Evolutionary conservation across 192 early-diverging fungal genomes (phyloP), one percentile per base, ranked within the genome.

Genomic region (Backusella tarrabulga): DNA sequence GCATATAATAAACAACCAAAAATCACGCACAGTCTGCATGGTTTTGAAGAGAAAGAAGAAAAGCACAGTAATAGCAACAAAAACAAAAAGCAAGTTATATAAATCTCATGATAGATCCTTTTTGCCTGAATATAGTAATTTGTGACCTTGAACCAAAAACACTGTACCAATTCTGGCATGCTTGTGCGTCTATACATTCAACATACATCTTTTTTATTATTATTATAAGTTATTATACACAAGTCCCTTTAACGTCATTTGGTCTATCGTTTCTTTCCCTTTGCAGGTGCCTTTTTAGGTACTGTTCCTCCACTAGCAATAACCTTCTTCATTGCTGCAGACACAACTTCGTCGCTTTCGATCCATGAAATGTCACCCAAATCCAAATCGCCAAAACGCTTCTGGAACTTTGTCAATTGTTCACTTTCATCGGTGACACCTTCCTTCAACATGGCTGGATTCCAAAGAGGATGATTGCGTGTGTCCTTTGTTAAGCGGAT

Each of bases 381-480:
- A 40, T 87, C 89, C 12, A 80, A 86, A 21, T 91, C 91, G 21
- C 92, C 91, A 85, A 93, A 97, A 71, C 90, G 88, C 80, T 92
- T 90, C 66, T 89, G 85, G 87, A 98, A 98, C 83, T 91, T 91
- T 9, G 92, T 86, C 36, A 98, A 77, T 54, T 95, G 93, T 0
- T 92, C 96, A 34, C 88, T 90, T 60, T 93, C 91, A 79, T 97
- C 95, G 67, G 88, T 86, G n/a, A 93, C 83, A 71, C 85, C 76
- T 70, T 85, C 78, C 50, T 82, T 80, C 12, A 72, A 77, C 63
- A 87, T 71, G 67, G 89, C 83, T 4, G 95, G 95, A 82, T 97
- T 97, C 97, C 97, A 99, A 11, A 99, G 86, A 32, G 92, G 90
- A 76, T 98, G 95, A 77, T 96, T 97, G 32, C 96, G 86, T n/a